Conservation (phyloP, 1,139 yeast genomes). For the Suhomyces guaymorum region DNA sequence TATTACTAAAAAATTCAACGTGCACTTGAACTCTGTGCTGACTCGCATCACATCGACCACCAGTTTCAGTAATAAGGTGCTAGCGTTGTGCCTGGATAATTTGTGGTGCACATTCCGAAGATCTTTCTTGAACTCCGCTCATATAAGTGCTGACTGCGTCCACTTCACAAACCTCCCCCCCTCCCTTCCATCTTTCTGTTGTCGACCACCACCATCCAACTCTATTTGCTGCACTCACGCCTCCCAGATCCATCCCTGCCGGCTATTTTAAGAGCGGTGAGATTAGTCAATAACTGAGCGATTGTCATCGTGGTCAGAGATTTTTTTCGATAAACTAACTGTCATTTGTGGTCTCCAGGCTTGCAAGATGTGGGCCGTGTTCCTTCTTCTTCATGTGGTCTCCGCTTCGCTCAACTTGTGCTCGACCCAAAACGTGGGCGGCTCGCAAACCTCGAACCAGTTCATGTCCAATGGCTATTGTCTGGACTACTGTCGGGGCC, state of each 20-base stretch:
- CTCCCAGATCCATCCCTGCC: neutral
- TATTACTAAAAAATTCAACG: neutral
- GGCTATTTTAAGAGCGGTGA: neutral
- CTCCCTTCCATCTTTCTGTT: neutral
- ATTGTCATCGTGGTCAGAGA: too few relatives aligned
- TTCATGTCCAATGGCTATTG: slow-evolving; percentile 60
- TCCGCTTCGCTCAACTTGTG: slow-evolving; percentile 34
- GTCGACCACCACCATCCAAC: too few relatives aligned
- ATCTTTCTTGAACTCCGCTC: neutral
- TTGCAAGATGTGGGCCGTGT: neutral
- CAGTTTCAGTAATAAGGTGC: neutral
- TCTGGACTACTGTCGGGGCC: slow-evolving; percentile 40
- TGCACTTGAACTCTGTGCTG: slow-evolving; percentile 1
- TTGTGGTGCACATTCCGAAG: too few relatives aligned
- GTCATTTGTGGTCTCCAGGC: too few relatives aligned
- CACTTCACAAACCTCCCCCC: neutral
- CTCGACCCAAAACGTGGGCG: slow-evolving; percentile 45
- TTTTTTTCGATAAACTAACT: too few relatives aligned
- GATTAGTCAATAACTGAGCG: too few relatives aligned
- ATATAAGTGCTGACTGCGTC: neutral
- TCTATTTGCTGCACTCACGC: too few relatives aligned
- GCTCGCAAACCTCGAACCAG: slow-evolving; percentile 22
- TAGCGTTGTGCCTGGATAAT: too few relatives aligned
- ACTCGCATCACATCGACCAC: neutral
- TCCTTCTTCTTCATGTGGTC: slow-evolving; percentile 1